phyloP scores from a whole-genome alignment of 1,284 basidiomycete genomes.

The Kalmanozyma brasiliensis region DNA sequence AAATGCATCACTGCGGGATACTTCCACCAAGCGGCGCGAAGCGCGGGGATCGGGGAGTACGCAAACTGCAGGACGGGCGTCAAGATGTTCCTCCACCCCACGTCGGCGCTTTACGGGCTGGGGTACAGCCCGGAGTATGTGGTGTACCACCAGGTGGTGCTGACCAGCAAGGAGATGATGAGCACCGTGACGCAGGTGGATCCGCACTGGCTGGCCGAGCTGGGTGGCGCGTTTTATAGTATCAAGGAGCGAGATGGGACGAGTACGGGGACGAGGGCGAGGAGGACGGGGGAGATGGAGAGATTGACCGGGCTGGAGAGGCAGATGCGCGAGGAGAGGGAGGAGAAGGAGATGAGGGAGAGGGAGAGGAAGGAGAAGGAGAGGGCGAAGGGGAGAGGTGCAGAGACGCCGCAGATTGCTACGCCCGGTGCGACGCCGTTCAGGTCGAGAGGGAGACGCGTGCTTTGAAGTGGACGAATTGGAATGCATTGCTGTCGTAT shows the following conservation, averaged over 20 bases:
- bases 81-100: constrained; percentile 88
- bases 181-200: constrained; percentile 66
- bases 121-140: constrained; percentile 97
- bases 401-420: constrained; percentile 29
- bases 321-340: constrained; percentile 60
- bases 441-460: too few species aligned
- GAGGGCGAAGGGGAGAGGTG: constrained; percentile 14
- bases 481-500: too few species aligned
- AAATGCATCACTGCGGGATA: constrained; percentile 98
- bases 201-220: constrained; percentile 67
- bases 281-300: constrained; percentile 82
- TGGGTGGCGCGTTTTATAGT: constrained; percentile 88
- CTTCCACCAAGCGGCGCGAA: constrained; percentile 97
- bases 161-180: constrained; percentile 59
- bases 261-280: constrained; percentile 74
- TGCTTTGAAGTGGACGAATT: too few species aligned
- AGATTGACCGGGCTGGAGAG: constrained; percentile 84
- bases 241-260: constrained; percentile 83
- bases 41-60: constrained; percentile 98
- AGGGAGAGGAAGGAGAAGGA: constrained; percentile 16
- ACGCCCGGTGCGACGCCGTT: constrained; percentile 42
- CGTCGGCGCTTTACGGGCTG: constrained; percentile 92
- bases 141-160: constrained; percentile 84
- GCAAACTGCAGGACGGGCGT: constrained; percentile 94
- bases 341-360: constrained; percentile 15